Conservation (phyloP, 169 alveolate species). For the Eimeria maxima region DNA sequence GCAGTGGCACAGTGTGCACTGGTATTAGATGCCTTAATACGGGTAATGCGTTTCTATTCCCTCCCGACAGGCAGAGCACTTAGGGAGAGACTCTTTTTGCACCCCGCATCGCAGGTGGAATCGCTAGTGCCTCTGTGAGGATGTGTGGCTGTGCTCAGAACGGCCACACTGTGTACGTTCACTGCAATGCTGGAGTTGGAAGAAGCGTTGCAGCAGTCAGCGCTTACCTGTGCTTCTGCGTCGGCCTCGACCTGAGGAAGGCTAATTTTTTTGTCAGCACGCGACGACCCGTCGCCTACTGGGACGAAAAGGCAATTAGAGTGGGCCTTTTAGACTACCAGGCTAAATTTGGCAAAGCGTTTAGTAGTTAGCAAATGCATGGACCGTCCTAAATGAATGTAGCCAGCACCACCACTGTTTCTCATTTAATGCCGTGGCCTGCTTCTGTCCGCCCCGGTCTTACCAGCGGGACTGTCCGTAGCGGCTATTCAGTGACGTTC, state of each 20-base stretch:
- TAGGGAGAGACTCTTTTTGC: background rate
- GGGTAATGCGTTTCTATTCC: background rate
- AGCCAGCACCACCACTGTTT: background rate
- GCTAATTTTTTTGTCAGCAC: slow-evolving; percentile 76
- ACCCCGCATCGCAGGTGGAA: background rate
- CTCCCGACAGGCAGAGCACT: background rate
- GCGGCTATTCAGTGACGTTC: background rate
- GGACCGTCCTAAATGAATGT: background rate
- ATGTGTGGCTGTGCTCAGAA: slow-evolving; percentile 47
- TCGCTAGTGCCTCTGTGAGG: background rate
- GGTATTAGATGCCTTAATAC: slow-evolving; percentile 34
- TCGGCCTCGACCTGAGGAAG: slow-evolving; percentile 77
- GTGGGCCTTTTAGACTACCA: slow-evolving; percentile 77
- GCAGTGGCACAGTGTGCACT: slow-evolving; percentile 78
- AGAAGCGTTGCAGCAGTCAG: slow-evolving; percentile 83
- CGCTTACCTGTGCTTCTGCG: slow-evolving; percentile 79
- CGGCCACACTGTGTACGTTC: slow-evolving; percentile 83
- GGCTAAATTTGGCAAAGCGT: slow-evolving; percentile 62
- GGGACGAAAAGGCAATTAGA: slow-evolving; percentile 83
- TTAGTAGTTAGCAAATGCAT: background rate
- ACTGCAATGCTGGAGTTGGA: slow-evolving; percentile 85
- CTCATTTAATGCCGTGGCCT: background rate
- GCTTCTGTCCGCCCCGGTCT: background rate
- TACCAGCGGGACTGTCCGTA: background rate
- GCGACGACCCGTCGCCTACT: slow-evolving; percentile 82